These are phyloP conservation scores for Globisporangium yorkense DNA, from an alignment of 352 stramenopile genomes.

Conservation along the genomic window DNA sequence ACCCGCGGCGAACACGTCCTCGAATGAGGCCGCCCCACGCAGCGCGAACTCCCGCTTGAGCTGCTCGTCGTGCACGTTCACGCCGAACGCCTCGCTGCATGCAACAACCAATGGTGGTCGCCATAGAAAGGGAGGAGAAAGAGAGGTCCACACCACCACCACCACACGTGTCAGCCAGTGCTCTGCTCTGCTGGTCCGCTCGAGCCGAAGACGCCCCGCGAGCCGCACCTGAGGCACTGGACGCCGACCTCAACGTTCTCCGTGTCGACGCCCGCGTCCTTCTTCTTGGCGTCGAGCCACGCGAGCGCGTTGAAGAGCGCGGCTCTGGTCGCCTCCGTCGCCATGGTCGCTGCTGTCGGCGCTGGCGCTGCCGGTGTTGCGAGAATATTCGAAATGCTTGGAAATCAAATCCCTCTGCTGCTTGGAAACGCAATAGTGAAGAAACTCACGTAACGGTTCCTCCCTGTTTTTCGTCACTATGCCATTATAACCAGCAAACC, in stretches of 20 bases:
- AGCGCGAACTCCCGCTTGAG: conserved; percentile 48
- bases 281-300: conserved; percentile 68
- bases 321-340: conserved; percentile 22
- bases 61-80: conserved; percentile 51
- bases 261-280: conserved; percentile 36
- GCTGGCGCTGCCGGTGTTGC: conserved; percentile 1
- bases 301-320: conserved; percentile 71
- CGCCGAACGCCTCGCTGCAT: conserved; percentile 60
- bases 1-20: conserved; percentile 67
- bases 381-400: conserved; percentile 15
- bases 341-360: neutral
- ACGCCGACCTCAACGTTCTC: conserved; percentile 67
- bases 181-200: neutral
- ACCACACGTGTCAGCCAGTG: neutral
- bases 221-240: conserved; percentile 48
- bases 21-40: conserved; percentile 35
- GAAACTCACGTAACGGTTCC: neutral
- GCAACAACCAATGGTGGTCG: neutral
- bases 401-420: neutral
- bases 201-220: neutral
- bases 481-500: neutral
- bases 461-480: conserved; percentile 1
- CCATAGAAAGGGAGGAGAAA: neutral
- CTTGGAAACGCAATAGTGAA: neutral
- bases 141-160: neutral